These are phyloP conservation scores for Plantago coronopus DNA, from an alignment of 305 asterid genomes.

Conservation along the genomic window DNA sequence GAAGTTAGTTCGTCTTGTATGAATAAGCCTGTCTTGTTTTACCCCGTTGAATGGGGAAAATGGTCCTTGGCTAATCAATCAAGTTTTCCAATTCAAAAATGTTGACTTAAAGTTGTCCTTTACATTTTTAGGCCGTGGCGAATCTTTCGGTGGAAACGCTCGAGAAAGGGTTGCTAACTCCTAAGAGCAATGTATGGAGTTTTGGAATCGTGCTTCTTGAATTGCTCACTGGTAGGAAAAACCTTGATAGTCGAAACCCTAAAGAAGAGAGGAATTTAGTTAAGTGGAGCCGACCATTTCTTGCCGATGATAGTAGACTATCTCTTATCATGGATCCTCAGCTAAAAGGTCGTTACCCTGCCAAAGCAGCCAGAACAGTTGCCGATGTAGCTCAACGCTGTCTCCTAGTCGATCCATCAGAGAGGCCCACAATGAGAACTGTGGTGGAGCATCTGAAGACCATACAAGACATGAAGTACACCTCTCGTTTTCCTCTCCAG, in stretches of 20 bases:
- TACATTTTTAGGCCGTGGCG: slow-evolving; percentile 63
- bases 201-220: slow-evolving; percentile 93
- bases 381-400: slow-evolving; percentile 92
- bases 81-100: not conserved
- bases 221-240: slow-evolving; percentile 88
- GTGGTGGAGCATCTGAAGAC: slow-evolving; percentile 71
- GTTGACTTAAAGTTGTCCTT: slow-evolving; percentile 19
- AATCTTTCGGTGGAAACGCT: slow-evolving; percentile 90
- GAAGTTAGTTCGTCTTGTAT: not conserved
- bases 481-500: slow-evolving; percentile 86
- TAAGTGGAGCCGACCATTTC: slow-evolving; percentile 90
- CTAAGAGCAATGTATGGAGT: slow-evolving; percentile 99
- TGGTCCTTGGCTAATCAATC: not conserved
- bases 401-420: slow-evolving; percentile 85
- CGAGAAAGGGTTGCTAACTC: slow-evolving; percentile 85
- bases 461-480: slow-evolving; percentile 78
- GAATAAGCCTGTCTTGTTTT: not conserved
- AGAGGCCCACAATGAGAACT: slow-evolving; percentile 96
- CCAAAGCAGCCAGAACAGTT: slow-evolving; percentile 79
- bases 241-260: slow-evolving; percentile 66
- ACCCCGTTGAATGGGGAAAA: not conserved
- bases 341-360: slow-evolving; percentile 85
- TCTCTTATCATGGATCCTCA: slow-evolving; percentile 95
- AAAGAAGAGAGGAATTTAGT: slow-evolving; percentile 92
- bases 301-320: slow-evolving; percentile 77